Base-by-base conservation (phyloP, 2,329 filamentous ascomycete genomes). In the Hypoxylon sp. region DNA sequence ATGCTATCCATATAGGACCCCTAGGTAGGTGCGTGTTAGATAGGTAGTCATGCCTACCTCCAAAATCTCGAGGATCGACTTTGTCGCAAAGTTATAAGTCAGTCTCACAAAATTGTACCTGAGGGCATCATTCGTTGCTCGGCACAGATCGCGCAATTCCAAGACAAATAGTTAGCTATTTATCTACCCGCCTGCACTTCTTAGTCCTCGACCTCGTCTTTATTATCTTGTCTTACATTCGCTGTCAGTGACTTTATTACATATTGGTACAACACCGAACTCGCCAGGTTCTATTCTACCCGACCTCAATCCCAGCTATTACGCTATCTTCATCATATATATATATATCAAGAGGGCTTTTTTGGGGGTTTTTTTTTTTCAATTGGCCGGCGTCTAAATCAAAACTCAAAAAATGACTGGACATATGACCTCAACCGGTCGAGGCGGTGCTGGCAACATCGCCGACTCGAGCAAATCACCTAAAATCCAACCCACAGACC, bases 391-490 rank as follows among this genome's bases (percentile, higher is more conserved):
- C 8, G 9, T 51, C 11, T 33, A 10, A 42, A 17, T 22, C 19
- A 35, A 13, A 31, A 17, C 26, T 22, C 35, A 14, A 14, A 78
- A 72, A 64, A 85, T 85, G 81, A 74, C 78, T 47, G 75, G 78
- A 29, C 72, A 80, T 65, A 77, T 86, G 67, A 81, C 86, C 47
- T 93, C 91, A 44, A 89, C 92, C 76, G 92, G 93, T 74, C 91
- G 92, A 70, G 93, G 92, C 76, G 92, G 93, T 77, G 92, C 92
- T 70, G 92, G 91, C 77, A 93, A 93, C 83, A 92, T 93, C 78
- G 85, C 86, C 77, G 84, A 87, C 71, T 80, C 83, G 64, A 78
- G 83, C 70, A 81, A 84, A 69, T 83, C 83, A 13, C 80, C 80
- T 46, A 80, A 81, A 66, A 73, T 89, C 48, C 81, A 83, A 31